Evolutionary conservation across 176 grass and related monocot genomes (phyloP).

Genomic region (Carex cristatella): DNA sequence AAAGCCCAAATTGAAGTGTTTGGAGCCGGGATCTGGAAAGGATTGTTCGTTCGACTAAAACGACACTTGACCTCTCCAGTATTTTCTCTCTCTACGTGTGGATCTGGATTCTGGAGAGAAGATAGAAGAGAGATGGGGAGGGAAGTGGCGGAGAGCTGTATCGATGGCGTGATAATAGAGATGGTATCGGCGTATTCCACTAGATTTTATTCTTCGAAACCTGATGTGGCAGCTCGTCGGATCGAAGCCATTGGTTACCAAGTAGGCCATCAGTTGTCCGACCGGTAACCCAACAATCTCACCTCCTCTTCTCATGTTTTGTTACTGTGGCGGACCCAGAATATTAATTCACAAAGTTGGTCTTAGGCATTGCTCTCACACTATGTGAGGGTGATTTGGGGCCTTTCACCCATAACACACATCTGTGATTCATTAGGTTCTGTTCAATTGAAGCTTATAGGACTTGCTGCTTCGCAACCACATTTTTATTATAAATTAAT

Average conservation of each 20-base stretch:
- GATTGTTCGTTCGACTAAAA: background rate
- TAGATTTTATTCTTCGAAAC: constrained; percentile 75
- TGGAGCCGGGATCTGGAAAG: too few relatives aligned
- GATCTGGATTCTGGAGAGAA: background rate
- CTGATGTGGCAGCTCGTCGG: constrained; percentile 82
- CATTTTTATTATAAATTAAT: background rate
- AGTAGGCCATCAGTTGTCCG: constrained; percentile 87
- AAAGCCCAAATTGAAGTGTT: background rate
- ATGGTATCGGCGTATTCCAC: constrained; percentile 82
- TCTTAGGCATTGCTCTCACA: background rate
- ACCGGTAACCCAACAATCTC: constrained; percentile 39
- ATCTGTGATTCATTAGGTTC: background rate
- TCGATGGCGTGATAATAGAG: constrained; percentile 76
- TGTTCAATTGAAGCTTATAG: background rate
- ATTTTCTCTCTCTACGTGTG: background rate
- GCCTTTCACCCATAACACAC: background rate
- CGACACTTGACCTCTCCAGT: background rate
- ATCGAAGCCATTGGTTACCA: constrained; percentile 96
- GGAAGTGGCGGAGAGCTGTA: constrained; percentile 91
- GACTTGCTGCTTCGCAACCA: background rate
- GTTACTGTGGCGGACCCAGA: background rate
- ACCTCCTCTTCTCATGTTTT: background rate
- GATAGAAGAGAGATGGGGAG: constrained; percentile 35
- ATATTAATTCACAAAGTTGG: background rate
- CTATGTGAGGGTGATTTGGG: background rate